Conservation (phyloP, 164 flowering plant genomes). For the Protea cynaroides region DNA sequence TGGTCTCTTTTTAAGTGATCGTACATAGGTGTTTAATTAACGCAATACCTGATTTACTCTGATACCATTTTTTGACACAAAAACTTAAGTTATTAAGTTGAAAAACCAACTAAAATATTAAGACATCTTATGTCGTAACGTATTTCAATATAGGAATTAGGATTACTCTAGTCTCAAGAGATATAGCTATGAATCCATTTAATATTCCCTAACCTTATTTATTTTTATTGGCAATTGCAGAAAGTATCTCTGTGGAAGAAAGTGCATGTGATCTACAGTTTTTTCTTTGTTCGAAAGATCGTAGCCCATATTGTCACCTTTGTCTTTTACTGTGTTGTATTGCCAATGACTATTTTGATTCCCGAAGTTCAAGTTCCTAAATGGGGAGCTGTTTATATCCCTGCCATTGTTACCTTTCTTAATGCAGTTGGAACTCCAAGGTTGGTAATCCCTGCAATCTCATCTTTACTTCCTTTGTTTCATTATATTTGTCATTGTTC, state of each 20-base stretch:
- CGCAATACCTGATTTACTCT: too few relatives aligned
- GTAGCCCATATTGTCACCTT: constrained; percentile 90
- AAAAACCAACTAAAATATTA: too few relatives aligned
- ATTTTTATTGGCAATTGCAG: constrained; percentile 33
- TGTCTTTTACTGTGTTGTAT: constrained; percentile 77
- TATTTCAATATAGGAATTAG: too few relatives aligned
- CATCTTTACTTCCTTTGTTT: background rate
- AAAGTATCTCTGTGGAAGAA: constrained; percentile 85
- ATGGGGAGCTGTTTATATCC: constrained; percentile 94
- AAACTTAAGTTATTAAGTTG: too few relatives aligned
- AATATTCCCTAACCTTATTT: background rate
- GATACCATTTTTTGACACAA: too few relatives aligned
- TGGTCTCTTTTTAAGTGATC: too few relatives aligned
- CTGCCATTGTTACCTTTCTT: constrained; percentile 76
- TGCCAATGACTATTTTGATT: constrained; percentile 72
- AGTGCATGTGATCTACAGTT: constrained; percentile 90
- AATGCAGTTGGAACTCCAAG: constrained; percentile 98
- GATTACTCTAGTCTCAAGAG: too few relatives aligned
- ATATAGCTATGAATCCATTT: too few relatives aligned
- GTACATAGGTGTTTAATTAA: too few relatives aligned
- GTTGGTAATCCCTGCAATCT: constrained; percentile 17
- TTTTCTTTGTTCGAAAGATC: constrained; percentile 92
- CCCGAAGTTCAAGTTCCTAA: constrained; percentile 90
- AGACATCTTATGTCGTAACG: too few relatives aligned
- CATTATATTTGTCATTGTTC: background rate